Conservation (phyloP, 306 rosid genomes). For the Senna siamea region DNA sequence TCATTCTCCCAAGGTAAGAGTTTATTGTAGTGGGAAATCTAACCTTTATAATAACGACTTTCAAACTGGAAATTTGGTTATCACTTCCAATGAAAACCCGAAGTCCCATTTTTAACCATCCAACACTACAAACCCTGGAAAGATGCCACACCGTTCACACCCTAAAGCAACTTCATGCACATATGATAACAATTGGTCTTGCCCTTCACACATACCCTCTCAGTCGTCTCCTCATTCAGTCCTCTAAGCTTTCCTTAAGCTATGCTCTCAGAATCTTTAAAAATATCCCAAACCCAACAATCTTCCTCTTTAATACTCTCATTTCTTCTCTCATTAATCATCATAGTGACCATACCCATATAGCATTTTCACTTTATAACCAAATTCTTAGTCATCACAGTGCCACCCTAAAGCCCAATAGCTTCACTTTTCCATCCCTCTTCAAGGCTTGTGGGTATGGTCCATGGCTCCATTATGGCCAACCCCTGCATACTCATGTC, state of each 20-base stretch:
- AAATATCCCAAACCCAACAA: constrained; percentile 41
- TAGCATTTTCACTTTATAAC: constrained; percentile 46
- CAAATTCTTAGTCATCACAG: constrained; percentile 35
- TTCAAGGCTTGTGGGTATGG: constrained; percentile 45
- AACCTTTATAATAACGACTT: not conserved
- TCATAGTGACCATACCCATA: constrained; percentile 6
- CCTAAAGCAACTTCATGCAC: constrained; percentile 52
- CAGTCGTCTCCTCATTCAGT: constrained; percentile 42
- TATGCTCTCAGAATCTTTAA: constrained; percentile 46
- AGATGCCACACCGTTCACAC: constrained; percentile 34
- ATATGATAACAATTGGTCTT: constrained; percentile 42
- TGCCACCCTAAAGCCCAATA: constrained; percentile 40
- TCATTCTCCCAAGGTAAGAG: not conserved
- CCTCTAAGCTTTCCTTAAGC: constrained; percentile 38
- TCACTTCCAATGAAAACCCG: constrained; percentile 28
- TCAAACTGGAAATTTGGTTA: not conserved
- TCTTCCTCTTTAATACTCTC: constrained; percentile 55
- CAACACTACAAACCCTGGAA: constrained; percentile 38
- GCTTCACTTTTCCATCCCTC: constrained; percentile 59
- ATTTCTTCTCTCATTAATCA: constrained; percentile 44
- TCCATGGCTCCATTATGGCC: constrained; percentile 44
- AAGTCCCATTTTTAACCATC: constrained; percentile 38
- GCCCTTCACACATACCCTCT: constrained; percentile 48
- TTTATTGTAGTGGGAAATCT: not conserved
- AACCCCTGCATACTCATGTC: constrained; percentile 51